Conservation (phyloP, 176 grass and related monocot genomes). For the Areca catechu region DNA sequence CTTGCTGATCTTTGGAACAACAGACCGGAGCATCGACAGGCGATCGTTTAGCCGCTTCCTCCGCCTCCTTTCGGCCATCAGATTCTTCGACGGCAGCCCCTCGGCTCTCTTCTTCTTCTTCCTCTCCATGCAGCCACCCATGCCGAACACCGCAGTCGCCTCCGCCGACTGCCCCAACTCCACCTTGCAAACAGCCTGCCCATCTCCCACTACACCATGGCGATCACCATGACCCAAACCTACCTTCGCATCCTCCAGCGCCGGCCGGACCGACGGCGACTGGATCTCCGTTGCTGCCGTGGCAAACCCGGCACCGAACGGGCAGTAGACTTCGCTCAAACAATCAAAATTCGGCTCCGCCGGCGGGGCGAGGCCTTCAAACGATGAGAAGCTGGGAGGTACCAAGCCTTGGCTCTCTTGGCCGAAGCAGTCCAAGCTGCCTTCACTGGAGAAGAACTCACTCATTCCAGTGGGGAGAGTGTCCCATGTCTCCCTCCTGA, state of each 20-base stretch:
- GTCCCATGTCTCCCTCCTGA: conserved; percentile 65
- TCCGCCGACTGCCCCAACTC: conserved; percentile 45
- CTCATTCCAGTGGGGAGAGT: conserved; percentile 35
- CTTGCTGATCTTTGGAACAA: conserved; percentile 99
- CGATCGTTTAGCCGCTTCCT: conserved; percentile 96
- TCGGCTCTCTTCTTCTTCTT: conserved; percentile 81
- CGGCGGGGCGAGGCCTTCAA: conserved; percentile 4
- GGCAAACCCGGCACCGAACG: conserved; percentile 11
- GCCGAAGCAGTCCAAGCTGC: conserved; percentile 63
- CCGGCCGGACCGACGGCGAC: conserved; percentile 39
- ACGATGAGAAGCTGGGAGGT: conserved; percentile 56
- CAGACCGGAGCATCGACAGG: conserved; percentile 95
- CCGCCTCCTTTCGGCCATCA: conserved; percentile 95
- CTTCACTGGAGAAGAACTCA: conserved; percentile 61
- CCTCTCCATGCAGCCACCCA: conserved; percentile 27
- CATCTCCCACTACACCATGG: background rate
- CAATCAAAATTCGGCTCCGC: conserved; percentile 50
- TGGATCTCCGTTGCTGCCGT: conserved; percentile 26
- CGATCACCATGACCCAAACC: background rate
- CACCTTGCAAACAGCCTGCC: conserved; percentile 50
- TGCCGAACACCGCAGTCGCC: conserved; percentile 24
- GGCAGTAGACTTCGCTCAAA: conserved; percentile 57
- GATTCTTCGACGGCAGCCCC: conserved; percentile 94
- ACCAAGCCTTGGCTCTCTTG: conserved; percentile 41
- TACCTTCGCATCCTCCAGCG: conserved; percentile 15